These are phyloP conservation scores for Blepharisma japonicum DNA, from an alignment of 73 alveolate species.

Conservation along the genomic window DNA sequence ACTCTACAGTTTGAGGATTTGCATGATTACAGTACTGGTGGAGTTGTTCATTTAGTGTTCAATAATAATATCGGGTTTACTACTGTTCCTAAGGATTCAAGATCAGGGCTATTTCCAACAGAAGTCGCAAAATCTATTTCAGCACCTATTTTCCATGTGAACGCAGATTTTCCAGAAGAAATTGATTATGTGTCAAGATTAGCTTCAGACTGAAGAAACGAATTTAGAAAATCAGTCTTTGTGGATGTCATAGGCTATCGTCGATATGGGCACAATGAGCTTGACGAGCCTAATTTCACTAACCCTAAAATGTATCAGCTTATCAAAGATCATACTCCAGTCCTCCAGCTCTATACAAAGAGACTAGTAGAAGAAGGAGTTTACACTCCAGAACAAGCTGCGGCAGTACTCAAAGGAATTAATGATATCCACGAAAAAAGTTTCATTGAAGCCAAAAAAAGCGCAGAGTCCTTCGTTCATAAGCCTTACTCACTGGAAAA, in stretches of 20 bases:
- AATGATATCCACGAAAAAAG: constrained; percentile 35
- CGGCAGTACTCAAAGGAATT: constrained; percentile 30
- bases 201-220: constrained; percentile 57
- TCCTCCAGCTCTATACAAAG: constrained; percentile 51
- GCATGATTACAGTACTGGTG: constrained; percentile 77
- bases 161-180: constrained; percentile 77
- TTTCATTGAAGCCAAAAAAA: constrained; percentile 35
- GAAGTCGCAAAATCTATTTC: constrained; percentile 85
- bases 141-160: constrained; percentile 94
- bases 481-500: not conserved
- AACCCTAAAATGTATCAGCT: constrained; percentile 79
- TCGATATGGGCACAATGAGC: constrained; percentile 93
- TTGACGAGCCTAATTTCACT: constrained; percentile 89
- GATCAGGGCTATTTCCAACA: constrained; percentile 76
- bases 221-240: constrained; percentile 48
- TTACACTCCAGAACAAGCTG: constrained; percentile 52
- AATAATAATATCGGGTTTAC: constrained; percentile 95
- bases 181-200: constrained; percentile 51
- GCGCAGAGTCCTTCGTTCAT: not conserved
- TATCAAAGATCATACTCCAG: constrained; percentile 59
- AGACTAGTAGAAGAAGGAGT: constrained; percentile 63
- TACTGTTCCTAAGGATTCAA: constrained; percentile 81
- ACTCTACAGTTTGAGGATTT: constrained; percentile 83
- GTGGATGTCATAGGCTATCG: constrained; percentile 92
- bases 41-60: constrained; percentile 86